Evolutionary conservation across 1,139 yeast species (phyloP), one percentile per base, ranked within the genome.

Genomic region (Yamadazyma dushanensis): DNA sequence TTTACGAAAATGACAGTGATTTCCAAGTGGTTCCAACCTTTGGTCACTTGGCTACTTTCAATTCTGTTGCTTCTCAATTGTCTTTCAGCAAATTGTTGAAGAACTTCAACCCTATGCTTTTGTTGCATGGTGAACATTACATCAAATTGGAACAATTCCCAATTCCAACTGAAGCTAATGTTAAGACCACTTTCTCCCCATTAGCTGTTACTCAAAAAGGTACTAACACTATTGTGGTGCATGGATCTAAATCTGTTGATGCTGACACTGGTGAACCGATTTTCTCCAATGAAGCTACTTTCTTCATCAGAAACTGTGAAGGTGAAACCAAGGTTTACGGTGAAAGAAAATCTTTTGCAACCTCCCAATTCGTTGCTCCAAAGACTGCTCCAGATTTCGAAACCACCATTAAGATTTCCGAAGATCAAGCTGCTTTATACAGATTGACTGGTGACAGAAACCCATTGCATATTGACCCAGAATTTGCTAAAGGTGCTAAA

Each of bases 91-190:
- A 68, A 41, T 63, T 82, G 38, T 80, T 87, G 53, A 84, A 82
- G 46, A 82, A 87, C 65, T 90, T 87, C 73, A 87, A 87, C 66
- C 96, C 95, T 49, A 78, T 84, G 80, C 73, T 83, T 65, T 74
- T 92, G 57, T 73, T 92, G 53, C 97, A 92, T 59, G 98, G 98
- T 45, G 98, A 92, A 66, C 97, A 92, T 61, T 92, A 85, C 62
- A 71, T 90, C 51, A 90, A 81, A 63, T 65, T 92, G 46, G 76
- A 76, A 50, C 79, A 83, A 60, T 81, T 76, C 73, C 95, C 95
- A 46, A 71, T 92, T 40, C 95, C 96, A 47, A 78, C 85, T 4
- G 79, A 76, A 40, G 92, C 80, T 9, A 60, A 66, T 2, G 59
- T 89, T 35, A 73, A 64, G 44, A 85, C 95, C 13, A 70, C 73